Evolutionary conservation across 169 alveolate genomes (phyloP), one percentile per base, ranked within the genome.

Genomic region (Plasmodium cynomolgi): DNA sequence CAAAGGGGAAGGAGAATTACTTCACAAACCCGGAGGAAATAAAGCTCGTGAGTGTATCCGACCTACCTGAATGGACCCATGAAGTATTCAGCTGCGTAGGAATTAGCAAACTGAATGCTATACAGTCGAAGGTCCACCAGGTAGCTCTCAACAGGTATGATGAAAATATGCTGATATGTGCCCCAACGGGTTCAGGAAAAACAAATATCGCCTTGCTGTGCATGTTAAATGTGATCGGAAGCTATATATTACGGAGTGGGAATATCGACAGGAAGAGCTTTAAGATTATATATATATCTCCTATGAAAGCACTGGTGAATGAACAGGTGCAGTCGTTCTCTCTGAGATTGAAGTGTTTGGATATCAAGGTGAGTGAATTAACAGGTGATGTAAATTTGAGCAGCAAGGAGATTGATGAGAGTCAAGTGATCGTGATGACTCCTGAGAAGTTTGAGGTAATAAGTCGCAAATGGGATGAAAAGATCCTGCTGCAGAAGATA

Each of bases 111-210:
- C 96, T 98, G 75, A 99, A 99, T 93, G 98, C 98, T 26, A 98
- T 99, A 91, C 99, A 99, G 95, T 97, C 99, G 29, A 95, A 96
- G 74, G 99, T 99, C 13, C 98, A 94, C 90, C 97, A 98, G 8
- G 96, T 97, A 15, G 99, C 99, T 1, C 98, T 98, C 90, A 95
- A 97, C 77, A 96, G 96, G 33, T 97, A 97, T 72, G 98, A 98
- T 86, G 99, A 99, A 91, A 99, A 99, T 96, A 81, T 99, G 97
- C 95, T 99, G 56, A 97, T 99, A 7, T 99, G 99, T 92, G 99
- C 99, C 26, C 99, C 99, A 9, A 99, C 99, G 1, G 99, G 99
- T 9, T 99, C 99, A 7, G 99, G 99, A 23, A 99, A 99, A 97
- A 99, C 99, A 7, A 99, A 99, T 96, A 99, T 99, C 77, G 99